Conservation (phyloP, 2,329 filamentous ascomycete species). For the Hypoxylon sp. region DNA sequence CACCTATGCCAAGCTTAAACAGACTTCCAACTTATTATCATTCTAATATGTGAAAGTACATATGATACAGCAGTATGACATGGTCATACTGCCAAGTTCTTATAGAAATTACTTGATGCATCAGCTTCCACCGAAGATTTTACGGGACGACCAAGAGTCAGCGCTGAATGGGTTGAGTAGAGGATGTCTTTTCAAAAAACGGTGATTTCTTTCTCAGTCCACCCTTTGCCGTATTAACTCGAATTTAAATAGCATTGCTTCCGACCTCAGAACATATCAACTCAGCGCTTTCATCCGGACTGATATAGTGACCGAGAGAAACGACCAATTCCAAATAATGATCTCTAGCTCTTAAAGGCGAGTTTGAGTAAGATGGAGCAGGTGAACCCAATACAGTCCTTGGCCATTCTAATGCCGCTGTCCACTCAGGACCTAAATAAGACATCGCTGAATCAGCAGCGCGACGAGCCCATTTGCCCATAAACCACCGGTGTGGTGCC, state of each 20-base stretch:
- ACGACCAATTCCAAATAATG: neutral
- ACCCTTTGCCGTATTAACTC: neutral
- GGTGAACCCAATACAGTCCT: neutral
- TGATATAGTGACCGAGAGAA: neutral
- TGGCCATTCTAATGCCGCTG: neutral
- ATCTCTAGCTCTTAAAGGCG: neutral
- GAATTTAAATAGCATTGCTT: neutral
- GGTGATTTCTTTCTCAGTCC: neutral
- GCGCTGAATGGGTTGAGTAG: too few relatives aligned
- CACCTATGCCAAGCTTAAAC: too few relatives aligned
- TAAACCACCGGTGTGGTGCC: neutral
- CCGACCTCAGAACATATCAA: neutral
- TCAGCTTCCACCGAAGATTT: too few relatives aligned
- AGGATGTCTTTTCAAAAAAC: too few relatives aligned
- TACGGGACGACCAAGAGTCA: too few relatives aligned
- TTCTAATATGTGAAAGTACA: too few relatives aligned
- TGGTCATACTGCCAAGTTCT: too few relatives aligned
- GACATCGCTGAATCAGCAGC: neutral
- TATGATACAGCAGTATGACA: too few relatives aligned
- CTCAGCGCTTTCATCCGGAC: neutral
- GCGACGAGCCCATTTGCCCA: neutral
- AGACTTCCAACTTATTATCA: too few relatives aligned
- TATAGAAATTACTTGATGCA: too few relatives aligned
- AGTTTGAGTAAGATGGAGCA: neutral
- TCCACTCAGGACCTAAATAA: neutral